Evolutionary conservation across 495 filamentous ascomycete genomes (phyloP), one percentile per base, ranked within the genome.

Genomic region (Aspergillus baeticus): DNA sequence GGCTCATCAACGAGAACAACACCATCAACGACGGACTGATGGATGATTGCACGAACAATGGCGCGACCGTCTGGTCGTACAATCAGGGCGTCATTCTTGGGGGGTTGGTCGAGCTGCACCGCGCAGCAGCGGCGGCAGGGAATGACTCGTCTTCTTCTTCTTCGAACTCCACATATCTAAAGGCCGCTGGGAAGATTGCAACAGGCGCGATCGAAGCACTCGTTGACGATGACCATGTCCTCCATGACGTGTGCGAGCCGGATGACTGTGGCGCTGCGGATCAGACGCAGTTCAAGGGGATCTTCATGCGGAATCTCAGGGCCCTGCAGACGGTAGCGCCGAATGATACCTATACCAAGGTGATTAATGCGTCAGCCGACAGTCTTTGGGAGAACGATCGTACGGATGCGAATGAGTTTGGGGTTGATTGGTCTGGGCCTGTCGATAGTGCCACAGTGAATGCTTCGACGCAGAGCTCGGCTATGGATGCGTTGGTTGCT

Each of bases 11-110:
- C 58, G 26, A 65, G 13, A 64, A 88, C n/a, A 74, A 79, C 57
- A 75, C 81, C 6, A 85, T 93, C 68, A 88, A 90, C 63, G 88
- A 93, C 62, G 87, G 87, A 8, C 77, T 93, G 17, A 69, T 78
- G 55, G 65, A 66, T 3, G 76, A 69, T 34, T 91, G 87, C 73
- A 45, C 47, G 17, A 74, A 79, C 55, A 90, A 91, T 65, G 77
- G 78, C 26, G 67, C 71, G 33, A 77, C 77, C 7, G 80, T 84
- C 43, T 92, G 83, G 82, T 83, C 86, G 0, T 93, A 93, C 74
- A 93, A 91, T 72, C 89, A 93, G 69, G 89, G 88, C 35, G 87
- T 91, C 23, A 75, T 92, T 34, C 77, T 92, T 11, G 88, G 88
- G 13, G 89, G 78, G 0, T 77, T 91, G 1, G 83, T 87, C 41